A percentile compares a stretch with the other conserved stretches of the same genome.
These are phyloP conservation scores for Cryptococcus deneoformans DNA, from an alignment of 1,284 basidiomycete species.

Conservation along the genomic window DNA sequence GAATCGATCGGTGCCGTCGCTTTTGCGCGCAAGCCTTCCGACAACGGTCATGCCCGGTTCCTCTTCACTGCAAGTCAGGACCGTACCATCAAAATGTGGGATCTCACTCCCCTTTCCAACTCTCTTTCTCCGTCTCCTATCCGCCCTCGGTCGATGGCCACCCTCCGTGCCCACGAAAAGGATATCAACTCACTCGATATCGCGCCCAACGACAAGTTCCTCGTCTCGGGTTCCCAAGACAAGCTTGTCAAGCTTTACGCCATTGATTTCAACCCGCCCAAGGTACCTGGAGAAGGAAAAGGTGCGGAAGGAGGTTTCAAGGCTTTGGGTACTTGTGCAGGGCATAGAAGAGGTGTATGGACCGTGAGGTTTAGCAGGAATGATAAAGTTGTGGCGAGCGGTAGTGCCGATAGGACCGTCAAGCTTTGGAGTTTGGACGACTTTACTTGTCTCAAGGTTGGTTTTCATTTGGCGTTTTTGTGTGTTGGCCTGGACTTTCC, in stretches of 20 bases:
- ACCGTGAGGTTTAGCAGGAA: conserved; percentile 79
- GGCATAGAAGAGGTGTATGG: conserved; percentile 98
- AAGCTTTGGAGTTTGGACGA: conserved; percentile 92
- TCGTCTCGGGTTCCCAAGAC: conserved; percentile 96
- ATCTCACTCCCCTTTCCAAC: conserved; percentile 57
- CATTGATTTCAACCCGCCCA: conserved; percentile 59
- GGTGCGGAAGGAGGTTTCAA: conserved; percentile 55
- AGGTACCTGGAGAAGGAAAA: conserved; percentile 14
- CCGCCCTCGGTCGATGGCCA: conserved; percentile 76
- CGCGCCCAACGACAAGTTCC: conserved; percentile 80
- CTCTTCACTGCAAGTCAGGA: conserved; percentile 95
- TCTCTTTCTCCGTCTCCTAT: conserved; percentile 29
- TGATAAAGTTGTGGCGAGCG: conserved; percentile 85
- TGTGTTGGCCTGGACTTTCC: neutral
- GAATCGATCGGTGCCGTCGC: conserved; percentile 91
- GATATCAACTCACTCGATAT: conserved; percentile 98
- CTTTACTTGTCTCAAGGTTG: conserved; percentile 75
- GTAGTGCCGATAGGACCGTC: conserved; percentile 91
- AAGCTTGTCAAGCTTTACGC: conserved; percentile 88
- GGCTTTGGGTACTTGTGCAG: conserved; percentile 84
- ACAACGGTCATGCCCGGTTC: conserved; percentile 52
- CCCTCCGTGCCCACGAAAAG: conserved; percentile 93
- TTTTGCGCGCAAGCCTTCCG: conserved; percentile 58
- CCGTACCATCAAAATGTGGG: conserved; percentile 98
- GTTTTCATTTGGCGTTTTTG: neutral